Conservation (phyloP, 2,329 filamentous ascomycete species). For the Leptographium procerum region DNA sequence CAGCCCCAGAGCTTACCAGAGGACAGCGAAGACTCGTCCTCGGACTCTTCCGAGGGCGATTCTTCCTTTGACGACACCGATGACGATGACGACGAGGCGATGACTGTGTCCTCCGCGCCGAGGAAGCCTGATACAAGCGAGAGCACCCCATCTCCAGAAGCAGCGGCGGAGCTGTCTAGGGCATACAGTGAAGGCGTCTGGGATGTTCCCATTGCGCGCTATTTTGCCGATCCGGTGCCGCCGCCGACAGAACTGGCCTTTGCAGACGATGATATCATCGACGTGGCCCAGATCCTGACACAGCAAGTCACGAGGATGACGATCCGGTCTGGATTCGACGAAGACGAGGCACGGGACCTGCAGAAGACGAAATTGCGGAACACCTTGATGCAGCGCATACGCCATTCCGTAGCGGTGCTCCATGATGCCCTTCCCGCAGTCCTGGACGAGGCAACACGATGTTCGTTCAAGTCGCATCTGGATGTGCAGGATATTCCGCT, state of each 20-base stretch:
- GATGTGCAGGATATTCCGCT: conserved; percentile 48
- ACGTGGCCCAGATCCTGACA: conserved; percentile 58
- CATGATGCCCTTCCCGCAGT: conserved; percentile 31
- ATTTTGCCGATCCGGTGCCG: conserved; percentile 50
- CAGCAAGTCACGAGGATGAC: conserved; percentile 45
- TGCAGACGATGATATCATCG: conserved; percentile 50
- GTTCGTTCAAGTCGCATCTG: conserved; percentile 36
- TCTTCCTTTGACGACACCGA: conserved; percentile 13
- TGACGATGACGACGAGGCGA: conserved; percentile 39
- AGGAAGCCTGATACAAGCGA: conserved; percentile 14
- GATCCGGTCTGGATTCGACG: conserved; percentile 7
- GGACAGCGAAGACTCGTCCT: conserved; percentile 8
- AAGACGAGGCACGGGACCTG: conserved; percentile 26
- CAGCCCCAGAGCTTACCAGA: conserved; percentile 14
- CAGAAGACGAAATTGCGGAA: conserved; percentile 22
- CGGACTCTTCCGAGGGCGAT: background rate
- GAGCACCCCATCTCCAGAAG: conserved; percentile 28
- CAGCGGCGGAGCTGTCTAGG: conserved; percentile 37
- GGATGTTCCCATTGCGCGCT: conserved; percentile 39
- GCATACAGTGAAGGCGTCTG: conserved; percentile 35
- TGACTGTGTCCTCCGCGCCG: conserved; percentile 32
- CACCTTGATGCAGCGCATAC: conserved; percentile 29
- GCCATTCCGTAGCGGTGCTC: conserved; percentile 37
- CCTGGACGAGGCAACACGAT: conserved; percentile 29
- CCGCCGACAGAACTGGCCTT: conserved; percentile 31